phyloP scores from a whole-genome alignment of 148 eudicot species.

The Euryodendron excelsum region DNA sequence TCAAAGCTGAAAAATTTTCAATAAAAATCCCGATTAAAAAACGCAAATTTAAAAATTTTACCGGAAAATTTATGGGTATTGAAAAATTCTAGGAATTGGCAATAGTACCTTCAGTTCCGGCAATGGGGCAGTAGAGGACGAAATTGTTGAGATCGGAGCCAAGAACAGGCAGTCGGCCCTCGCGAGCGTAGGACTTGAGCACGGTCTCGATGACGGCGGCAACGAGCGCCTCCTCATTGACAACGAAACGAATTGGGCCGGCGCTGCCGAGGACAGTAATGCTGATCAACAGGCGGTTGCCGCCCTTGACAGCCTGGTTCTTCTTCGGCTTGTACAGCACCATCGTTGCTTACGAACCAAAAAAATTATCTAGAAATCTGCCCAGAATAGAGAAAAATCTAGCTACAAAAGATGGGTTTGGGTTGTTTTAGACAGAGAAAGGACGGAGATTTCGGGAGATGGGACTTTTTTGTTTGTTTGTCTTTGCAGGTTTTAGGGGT shows the following conservation, averaged over 20 bases:
- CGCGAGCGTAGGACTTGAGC: conserved; percentile 43
- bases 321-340: conserved; percentile 49
- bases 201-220: conserved; percentile 29
- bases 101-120: conserved; percentile 36
- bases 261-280: conserved; percentile 51
- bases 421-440: not conserved
- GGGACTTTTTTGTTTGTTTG: not conserved
- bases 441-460: not conserved
- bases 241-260: conserved; percentile 47
- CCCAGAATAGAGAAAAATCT: not conserved
- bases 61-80: not conserved
- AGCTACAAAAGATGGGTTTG: not conserved
- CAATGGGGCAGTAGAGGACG: conserved; percentile 34
- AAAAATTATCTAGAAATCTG: not conserved
- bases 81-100: not conserved
- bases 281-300: conserved; percentile 29
- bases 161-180: conserved; percentile 45
- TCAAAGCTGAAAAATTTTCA: conserved; percentile 32
- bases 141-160: conserved; percentile 38
- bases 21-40: not conserved
- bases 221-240: conserved; percentile 37
- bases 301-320: conserved; percentile 33
- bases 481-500: conserved; percentile 28
- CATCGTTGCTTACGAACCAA: conserved; percentile 19
- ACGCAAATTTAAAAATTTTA: not conserved